These are phyloP conservation scores for Zopfia rhizophila DNA, from an alignment of 2,329 filamentous ascomycete species.

Conservation along the genomic window DNA sequence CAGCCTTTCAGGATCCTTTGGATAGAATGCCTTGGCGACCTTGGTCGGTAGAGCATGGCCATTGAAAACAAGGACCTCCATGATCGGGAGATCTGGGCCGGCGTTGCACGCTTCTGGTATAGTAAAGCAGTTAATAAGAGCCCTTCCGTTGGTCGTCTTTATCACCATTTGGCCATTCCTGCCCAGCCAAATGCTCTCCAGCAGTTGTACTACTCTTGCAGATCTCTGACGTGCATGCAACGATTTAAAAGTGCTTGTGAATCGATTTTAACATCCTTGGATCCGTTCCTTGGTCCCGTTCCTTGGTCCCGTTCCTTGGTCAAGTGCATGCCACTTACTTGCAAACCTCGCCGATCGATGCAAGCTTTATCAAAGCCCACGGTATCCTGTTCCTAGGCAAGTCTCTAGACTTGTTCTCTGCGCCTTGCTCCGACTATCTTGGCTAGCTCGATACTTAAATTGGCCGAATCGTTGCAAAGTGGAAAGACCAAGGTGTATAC, in stretches of 20 bases:
- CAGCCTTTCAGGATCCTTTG: slow-evolving; percentile 60
- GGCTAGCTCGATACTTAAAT: slow-evolving; percentile 68
- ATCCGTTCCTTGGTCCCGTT: slow-evolving; percentile 58
- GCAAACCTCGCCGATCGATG: slow-evolving; percentile 61
- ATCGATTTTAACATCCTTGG: slow-evolving; percentile 75
- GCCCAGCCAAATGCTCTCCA: no score
- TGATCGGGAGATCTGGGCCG: slow-evolving; percentile 80
- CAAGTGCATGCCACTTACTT: slow-evolving; percentile 34
- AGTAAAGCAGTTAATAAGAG: slow-evolving; percentile 68
- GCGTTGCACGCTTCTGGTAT: slow-evolving; percentile 82
- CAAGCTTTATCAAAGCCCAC: slow-evolving; percentile 71
- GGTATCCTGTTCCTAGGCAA: slow-evolving; percentile 70
- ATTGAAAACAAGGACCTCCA: slow-evolving; percentile 81
- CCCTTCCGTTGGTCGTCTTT: slow-evolving; percentile 77
- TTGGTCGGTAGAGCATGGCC: slow-evolving; percentile 84
- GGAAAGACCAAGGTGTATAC: slow-evolving; percentile 67
- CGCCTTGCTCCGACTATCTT: slow-evolving; percentile 62
- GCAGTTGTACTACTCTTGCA: no score
- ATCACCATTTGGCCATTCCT: slow-evolving; percentile 86
- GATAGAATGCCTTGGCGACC: slow-evolving; percentile 87
- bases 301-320: slow-evolving; percentile 27
- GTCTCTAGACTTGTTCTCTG: slow-evolving; percentile 58
- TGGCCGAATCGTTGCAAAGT: slow-evolving; percentile 59
- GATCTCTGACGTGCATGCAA: slow-evolving; percentile 65
- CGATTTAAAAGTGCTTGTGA: slow-evolving; percentile 76